Evolutionary conservation across 352 stramenopile species (phyloP), one percentile per base, ranked within the genome.

Genomic region (Thraustochytrium striatum): DNA sequence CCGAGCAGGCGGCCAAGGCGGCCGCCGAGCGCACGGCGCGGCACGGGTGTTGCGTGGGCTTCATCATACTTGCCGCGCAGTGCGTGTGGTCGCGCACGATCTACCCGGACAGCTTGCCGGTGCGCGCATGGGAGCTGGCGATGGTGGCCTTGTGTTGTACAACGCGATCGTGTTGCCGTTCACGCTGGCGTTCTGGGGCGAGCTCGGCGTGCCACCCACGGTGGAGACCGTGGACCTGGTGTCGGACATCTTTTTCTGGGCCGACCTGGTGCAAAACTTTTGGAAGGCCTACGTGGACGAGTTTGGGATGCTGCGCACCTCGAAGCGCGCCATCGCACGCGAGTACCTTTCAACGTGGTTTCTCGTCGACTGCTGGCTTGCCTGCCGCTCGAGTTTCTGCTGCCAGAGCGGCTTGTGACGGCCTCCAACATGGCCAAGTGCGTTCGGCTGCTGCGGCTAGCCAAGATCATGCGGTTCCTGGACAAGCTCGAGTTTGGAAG

Each of bases 391-490:
- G 65, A 75, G 65, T 41, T 75, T 28, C 65, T 75, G 39, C 30
- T 75, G 9, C 65, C 65, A 5, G 52, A 30, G 3, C 28, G 30
- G 11, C 52, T 58, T n/a, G 65, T 62, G 19, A 28, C 52, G 3
- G 65, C 65, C 5, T 62, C 65, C 1, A 50, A 61, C 25, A 28
- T 75, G 50, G 30, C 50, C 41, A 75, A 75, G 44, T 75, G 65
- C 52, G 38, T 75, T 8, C 32, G 65, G 5, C 50, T 75, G 8
- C 33, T 75, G 65, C 32, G 65, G 8, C 52, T 75, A 13, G 43
- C 65, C 65, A 75, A 75, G 50, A 61, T 75, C 41, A 9, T 75
- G 44, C 65, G 65, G 2, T 75, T 75, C 1, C 33, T 75, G 39
- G 65, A 75, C 44, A 30, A 36, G 0, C 25, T 72, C 2, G 3